These are phyloP conservation scores for Filosporella fistucella DNA, from an alignment of 495 filamentous ascomycete genomes.

Conservation along the genomic window DNA sequence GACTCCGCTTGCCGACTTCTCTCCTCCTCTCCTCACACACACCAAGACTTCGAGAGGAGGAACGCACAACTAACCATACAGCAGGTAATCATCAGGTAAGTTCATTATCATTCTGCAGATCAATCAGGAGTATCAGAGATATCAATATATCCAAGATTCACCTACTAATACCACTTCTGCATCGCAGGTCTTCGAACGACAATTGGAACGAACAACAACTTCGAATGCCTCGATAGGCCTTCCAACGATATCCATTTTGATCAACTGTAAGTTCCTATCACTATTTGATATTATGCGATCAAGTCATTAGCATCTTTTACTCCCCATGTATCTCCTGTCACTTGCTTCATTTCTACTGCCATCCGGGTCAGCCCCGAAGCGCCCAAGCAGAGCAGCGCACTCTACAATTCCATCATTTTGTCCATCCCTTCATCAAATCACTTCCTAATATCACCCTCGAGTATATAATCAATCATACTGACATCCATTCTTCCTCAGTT, in stretches of 20 bases:
- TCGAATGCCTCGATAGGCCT: constrained; percentile 24
- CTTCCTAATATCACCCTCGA: constrained; percentile 11
- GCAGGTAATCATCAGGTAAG: constrained; percentile 15
- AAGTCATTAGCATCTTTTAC: constrained; percentile 6
- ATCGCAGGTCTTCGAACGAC: constrained; percentile 17
- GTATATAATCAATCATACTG: constrained; percentile 11
- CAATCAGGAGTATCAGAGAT: constrained; percentile 3
- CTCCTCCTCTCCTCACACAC: constrained; percentile 19
- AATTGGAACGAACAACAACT: constrained; percentile 18
- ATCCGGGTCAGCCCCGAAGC: constrained; percentile 14
- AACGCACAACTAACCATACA: constrained; percentile 14
- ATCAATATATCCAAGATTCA: constrained; percentile 2
- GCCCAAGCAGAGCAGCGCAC: constrained; percentile 11
- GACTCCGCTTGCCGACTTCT: constrained; percentile 21
- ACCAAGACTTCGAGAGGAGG: constrained; percentile 11
- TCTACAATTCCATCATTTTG: constrained; percentile 22
- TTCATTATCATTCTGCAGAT: constrained; percentile 1
- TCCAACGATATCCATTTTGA: constrained; percentile 21
- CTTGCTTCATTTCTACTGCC: constrained; percentile 2
- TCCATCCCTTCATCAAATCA: constrained; percentile 16
- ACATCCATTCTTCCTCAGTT: constrained; percentile 12
- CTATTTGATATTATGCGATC: constrained; percentile 23
- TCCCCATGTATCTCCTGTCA: constrained; percentile 4
- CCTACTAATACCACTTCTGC: constrained; percentile 10
- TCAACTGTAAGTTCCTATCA: constrained; percentile 20